Evolutionary conservation across 257 asterid species (phyloP), one percentile per base, ranked within the genome.

Genomic region (Perilla frutescens): DNA sequence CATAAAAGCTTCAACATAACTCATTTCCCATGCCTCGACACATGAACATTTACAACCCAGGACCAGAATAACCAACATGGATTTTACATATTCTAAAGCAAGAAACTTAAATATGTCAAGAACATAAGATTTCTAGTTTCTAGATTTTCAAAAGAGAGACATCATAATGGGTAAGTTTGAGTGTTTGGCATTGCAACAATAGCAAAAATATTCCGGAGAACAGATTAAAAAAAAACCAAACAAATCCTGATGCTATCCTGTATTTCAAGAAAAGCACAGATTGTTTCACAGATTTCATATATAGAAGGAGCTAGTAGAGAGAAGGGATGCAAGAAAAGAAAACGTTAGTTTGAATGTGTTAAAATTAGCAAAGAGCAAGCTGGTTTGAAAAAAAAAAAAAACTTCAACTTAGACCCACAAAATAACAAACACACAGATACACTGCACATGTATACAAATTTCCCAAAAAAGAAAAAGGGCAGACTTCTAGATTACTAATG

Each of bases 251-350:
- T 3, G 41, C 12, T 36, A 68, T 43, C 10, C 31, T 20, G 31
- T 39, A 58, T 67, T 78, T 40, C 53, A 14, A 49, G 13, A 50
- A 61, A 8, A 12, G 70, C 56, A 61, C 29, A 62, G 15, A 55
- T 40, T 14, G 57, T 49, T 31, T 9, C 43, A 29, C 2, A 9
- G 32, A 39, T 39, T 71, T 11, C 31, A 15, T 8, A 61, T 14
- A 60, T 34, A 34, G 1, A 32, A 44, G 36, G 56, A 32, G 36
- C 6, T 47, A 57, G 49, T 29, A 48, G 50, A 50, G n/a, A 39
- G 47, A 48, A 76, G 15, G 54, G 49, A 44, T 5, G 53, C 53
- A 11, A 11, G 56, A 64, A 71, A n/a, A 63, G 7, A 50, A 36
- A 77, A 5, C 10, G 37, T 60, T 31, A 39, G 68, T 20, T n/a